Evolutionary conservation across 345 rosid species (phyloP).

Genomic region (Mallotus nudiflorus): DNA sequence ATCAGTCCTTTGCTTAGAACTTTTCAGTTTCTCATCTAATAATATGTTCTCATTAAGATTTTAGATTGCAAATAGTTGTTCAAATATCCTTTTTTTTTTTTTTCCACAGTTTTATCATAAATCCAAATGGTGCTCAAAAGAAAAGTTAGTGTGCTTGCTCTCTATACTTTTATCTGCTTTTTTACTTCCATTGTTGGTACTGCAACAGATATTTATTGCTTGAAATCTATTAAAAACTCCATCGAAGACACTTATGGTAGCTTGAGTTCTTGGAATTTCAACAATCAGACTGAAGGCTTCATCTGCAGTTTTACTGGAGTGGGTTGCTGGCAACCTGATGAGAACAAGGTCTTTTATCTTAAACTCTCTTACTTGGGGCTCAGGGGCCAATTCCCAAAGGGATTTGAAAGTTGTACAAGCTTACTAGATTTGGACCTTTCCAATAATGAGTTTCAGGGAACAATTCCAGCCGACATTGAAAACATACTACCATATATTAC

Average conservation of each 20-base stretch:
- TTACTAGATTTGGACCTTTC: conserved; percentile 23
- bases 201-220: background rate
- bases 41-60: no score
- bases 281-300: conserved; percentile 5
- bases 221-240: background rate
- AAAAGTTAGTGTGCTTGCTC: no score
- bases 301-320: conserved; percentile 27
- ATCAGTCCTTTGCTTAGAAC: no score
- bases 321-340: background rate
- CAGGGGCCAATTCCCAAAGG: conserved; percentile 30
- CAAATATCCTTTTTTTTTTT: no score
- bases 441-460: conserved; percentile 13
- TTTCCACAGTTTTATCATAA: background rate
- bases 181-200: background rate
- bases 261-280: conserved; percentile 20
- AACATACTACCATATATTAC: background rate
- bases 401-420: conserved; percentile 24
- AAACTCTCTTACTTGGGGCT: conserved; percentile 19
- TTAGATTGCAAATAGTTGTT: no score
- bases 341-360: conserved; percentile 14
- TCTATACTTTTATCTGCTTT: background rate
- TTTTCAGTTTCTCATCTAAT: no score
- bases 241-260: background rate
- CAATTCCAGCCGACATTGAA: conserved; percentile 20
- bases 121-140: no score